phyloP scores from a whole-genome alignment of 768 basidiomycete genomes.

The Auricularia cornea region DNA sequence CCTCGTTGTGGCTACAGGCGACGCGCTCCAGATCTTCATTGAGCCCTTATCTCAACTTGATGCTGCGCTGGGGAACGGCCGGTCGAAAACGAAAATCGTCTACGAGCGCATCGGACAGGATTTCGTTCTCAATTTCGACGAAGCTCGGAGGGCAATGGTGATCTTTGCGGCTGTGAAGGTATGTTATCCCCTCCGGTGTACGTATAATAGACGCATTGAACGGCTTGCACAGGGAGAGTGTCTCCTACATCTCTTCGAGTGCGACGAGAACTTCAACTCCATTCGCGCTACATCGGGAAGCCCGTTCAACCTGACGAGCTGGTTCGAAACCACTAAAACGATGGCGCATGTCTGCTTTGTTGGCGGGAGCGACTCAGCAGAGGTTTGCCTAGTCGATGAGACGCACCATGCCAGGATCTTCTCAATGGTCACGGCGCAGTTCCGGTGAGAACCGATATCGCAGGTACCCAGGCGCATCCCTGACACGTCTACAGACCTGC shows the following conservation, averaged over 20 bases:
- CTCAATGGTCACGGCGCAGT: slow-evolving; percentile 45
- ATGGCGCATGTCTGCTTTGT: slow-evolving; percentile 38
- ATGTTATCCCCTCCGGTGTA: no score
- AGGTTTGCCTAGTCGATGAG: slow-evolving; percentile 43
- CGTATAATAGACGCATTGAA: no score
- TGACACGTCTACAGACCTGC: no score
- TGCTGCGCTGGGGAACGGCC: slow-evolving; percentile 18
- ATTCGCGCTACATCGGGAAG: slow-evolving; percentile 35
- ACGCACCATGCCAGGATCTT: slow-evolving; percentile 38
- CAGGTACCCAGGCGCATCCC: no score
- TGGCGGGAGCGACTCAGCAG: slow-evolving; percentile 34
- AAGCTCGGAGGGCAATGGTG: slow-evolving; percentile 39
- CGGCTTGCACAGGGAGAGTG: no score
- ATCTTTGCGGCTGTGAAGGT: slow-evolving; percentile 2
- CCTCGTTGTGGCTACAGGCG: slow-evolving; percentile 30
- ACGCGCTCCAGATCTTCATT: slow-evolving; percentile 30
- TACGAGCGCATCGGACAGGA: slow-evolving; percentile 40
- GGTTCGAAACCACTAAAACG: slow-evolving; percentile 29
- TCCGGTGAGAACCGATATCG: slow-evolving; percentile 42
- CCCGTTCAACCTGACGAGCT: slow-evolving; percentile 31
- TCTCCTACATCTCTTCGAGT: slow-evolving; percentile 37
- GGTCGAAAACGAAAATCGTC: slow-evolving; percentile 26
- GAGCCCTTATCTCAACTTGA: slow-evolving; percentile 27
- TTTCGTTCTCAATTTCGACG: slow-evolving; percentile 43
- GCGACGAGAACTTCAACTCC: slow-evolving; percentile 34